Evolutionary conservation across 345 rosid species (phyloP).

Genomic region (Salix exigua): DNA sequence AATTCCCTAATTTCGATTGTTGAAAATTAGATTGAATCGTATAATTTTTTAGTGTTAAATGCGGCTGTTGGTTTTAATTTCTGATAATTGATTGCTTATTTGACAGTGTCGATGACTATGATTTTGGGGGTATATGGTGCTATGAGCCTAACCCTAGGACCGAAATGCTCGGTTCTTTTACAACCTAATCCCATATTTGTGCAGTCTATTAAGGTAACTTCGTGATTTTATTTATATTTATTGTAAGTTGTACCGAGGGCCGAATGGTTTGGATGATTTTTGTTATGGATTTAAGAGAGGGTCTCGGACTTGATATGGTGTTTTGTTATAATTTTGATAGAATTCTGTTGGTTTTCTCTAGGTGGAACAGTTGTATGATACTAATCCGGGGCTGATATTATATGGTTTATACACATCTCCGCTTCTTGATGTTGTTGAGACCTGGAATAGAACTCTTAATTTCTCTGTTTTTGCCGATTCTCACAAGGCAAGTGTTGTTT

Average conservation of each 20-base stretch:
- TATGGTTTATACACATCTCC: slow-evolving; percentile 71
- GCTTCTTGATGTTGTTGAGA: slow-evolving; percentile 51
- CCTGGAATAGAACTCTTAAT: slow-evolving; percentile 52
- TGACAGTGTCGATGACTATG: slow-evolving; percentile 80
- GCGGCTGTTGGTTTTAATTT: background rate
- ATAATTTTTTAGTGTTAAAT: background rate
- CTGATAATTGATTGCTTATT: background rate
- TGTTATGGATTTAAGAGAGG: background rate
- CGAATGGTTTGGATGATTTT: background rate
- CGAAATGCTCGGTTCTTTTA: slow-evolving; percentile 60
- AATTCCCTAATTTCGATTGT: background rate
- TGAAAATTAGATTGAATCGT: background rate
- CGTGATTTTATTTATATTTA: background rate
- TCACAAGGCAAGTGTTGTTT: slow-evolving; percentile 55
- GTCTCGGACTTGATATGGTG: background rate
- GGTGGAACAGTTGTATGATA: slow-evolving; percentile 64
- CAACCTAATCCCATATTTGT: slow-evolving; percentile 75
- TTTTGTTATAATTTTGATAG: background rate
- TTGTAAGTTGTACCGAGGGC: background rate
- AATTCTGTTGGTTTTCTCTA: slow-evolving; percentile 22
- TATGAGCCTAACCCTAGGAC: slow-evolving; percentile 56
- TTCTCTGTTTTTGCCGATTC: slow-evolving; percentile 61
- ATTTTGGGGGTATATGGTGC: slow-evolving; percentile 85
- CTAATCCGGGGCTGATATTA: slow-evolving; percentile 43
- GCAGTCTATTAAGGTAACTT: slow-evolving; percentile 64